These are phyloP conservation scores for Trichoderma sp. DNA, from an alignment of 2,329 filamentous ascomycete species.

Conservation along the genomic window DNA sequence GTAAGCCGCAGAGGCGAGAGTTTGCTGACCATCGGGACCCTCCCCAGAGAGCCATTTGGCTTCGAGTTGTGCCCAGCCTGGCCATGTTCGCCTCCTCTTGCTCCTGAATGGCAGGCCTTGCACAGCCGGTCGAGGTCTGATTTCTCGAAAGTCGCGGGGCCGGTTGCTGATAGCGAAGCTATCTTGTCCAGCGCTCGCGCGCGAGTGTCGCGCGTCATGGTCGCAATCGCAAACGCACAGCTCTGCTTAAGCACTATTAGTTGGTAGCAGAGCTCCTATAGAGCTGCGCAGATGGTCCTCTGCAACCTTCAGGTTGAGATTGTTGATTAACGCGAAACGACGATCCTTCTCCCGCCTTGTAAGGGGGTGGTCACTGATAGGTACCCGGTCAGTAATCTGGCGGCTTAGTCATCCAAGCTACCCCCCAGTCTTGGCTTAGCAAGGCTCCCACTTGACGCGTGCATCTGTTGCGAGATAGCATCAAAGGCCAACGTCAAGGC, in stretches of 20 bases:
- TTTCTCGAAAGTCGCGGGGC: constrained; percentile 52
- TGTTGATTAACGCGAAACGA: constrained; percentile 3
- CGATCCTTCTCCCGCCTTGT: neutral
- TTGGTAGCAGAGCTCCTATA: neutral
- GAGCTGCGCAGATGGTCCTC: constrained; percentile 1
- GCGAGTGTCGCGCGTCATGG: constrained; percentile 56
- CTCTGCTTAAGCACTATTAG: neutral
- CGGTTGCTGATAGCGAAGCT: constrained; percentile 58
- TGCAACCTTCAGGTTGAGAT: neutral
- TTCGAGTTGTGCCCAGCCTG: constrained; percentile 47
- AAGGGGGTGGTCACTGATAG: constrained; percentile 17
- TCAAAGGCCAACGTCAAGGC: constrained; percentile 17
- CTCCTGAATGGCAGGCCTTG: constrained; percentile 51
- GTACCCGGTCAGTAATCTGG: neutral
- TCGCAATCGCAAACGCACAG: constrained; percentile 6
- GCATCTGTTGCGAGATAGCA: constrained; percentile 32
- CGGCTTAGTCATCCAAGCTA: constrained; percentile 44
- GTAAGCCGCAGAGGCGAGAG: neutral
- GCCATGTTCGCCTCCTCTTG: constrained; percentile 40
- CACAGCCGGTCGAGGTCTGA: constrained; percentile 63
- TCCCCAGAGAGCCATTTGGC: constrained; percentile 43
- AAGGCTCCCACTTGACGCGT: constrained; percentile 54
- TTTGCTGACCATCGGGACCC: constrained; percentile 57
- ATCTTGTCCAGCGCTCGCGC: constrained; percentile 63
- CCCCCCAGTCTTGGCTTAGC: constrained; percentile 28